A percentile compares a stretch with the other conserved stretches of the same genome.
Conservation (phyloP, 2,329 filamentous ascomycete species). For the Diaporthe capsici region DNA sequence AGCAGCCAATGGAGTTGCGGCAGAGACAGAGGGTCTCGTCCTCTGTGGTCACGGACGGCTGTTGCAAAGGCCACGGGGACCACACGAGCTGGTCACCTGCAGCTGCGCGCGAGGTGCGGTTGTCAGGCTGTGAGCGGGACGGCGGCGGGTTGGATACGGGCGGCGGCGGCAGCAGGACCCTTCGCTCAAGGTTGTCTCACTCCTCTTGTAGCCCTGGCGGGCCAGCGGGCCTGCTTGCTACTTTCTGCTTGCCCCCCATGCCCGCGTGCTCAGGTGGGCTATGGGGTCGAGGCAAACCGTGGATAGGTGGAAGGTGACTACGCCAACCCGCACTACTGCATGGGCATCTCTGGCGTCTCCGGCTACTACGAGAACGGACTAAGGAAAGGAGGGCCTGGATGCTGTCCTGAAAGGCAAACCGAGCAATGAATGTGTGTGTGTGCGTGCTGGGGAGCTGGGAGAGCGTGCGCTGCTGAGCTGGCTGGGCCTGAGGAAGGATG, state of each 20-base stretch:
- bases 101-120: conserved; percentile 21
- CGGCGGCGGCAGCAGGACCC: neutral
- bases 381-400: conserved; percentile 5
- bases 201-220: neutral
- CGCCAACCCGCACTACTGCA: conserved; percentile 22
- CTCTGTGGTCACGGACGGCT: conserved; percentile 37
- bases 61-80: conserved; percentile 20
- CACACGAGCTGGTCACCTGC: conserved; percentile 38
- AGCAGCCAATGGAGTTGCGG: neutral
- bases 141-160: neutral
- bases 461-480: conserved; percentile 6
- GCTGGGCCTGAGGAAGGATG: conserved; percentile 2
- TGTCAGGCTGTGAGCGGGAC: neutral
- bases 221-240: neutral
- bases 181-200: neutral
- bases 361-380: conserved; percentile 12
- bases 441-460: neutral
- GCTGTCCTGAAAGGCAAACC: neutral
- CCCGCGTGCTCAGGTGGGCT: conserved; percentile 14
- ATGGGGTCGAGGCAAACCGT: neutral
- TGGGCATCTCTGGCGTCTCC: conserved; percentile 4
- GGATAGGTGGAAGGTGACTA: conserved; percentile 14
- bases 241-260: neutral
- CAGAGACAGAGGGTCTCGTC: neutral
- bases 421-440: neutral